These are phyloP conservation scores for Seminavis robusta DNA, from an alignment of 108 stramenopile species.

Conservation along the genomic window DNA sequence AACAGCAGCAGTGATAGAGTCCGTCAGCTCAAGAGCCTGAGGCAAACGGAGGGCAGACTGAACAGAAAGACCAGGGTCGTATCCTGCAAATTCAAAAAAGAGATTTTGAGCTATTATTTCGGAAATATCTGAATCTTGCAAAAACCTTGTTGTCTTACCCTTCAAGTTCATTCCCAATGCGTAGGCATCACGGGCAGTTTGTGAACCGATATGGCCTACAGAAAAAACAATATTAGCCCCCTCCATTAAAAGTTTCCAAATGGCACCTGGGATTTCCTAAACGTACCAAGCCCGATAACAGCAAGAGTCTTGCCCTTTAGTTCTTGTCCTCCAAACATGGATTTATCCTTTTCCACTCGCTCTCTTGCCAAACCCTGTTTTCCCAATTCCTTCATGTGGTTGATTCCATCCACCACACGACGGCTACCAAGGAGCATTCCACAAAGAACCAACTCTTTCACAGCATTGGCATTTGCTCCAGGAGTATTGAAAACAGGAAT, in stretches of 20 bases:
- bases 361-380: slow-evolving; percentile 78
- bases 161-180: slow-evolving; percentile 85
- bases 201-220: slow-evolving; percentile 87
- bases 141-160: background rate
- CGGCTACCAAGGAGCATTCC: slow-evolving; percentile 82
- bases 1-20: slow-evolving; percentile 73
- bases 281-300: slow-evolving; percentile 82
- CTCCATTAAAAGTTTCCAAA: background rate
- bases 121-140: no score
- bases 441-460: slow-evolving; percentile 90
- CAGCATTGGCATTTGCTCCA: slow-evolving; percentile 95
- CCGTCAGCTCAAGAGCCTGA: slow-evolving; percentile 49
- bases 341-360: slow-evolving; percentile 91
- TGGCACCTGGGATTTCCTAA: no score
- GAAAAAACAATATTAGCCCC: background rate
- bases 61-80: slow-evolving; percentile 92
- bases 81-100: slow-evolving; percentile 61
- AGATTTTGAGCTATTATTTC: no score
- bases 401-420: slow-evolving; percentile 82
- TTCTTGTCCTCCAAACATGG: slow-evolving; percentile 92
- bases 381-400: slow-evolving; percentile 83
- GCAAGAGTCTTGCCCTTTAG: slow-evolving; percentile 91
- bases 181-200: slow-evolving; percentile 85
- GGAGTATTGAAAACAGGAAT: slow-evolving; percentile 98
- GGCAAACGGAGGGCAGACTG: slow-evolving; percentile 84